Evolutionary conservation across 108 stramenopile species (phyloP).

Genomic region (Nannochloropsis oceanica): DNA sequence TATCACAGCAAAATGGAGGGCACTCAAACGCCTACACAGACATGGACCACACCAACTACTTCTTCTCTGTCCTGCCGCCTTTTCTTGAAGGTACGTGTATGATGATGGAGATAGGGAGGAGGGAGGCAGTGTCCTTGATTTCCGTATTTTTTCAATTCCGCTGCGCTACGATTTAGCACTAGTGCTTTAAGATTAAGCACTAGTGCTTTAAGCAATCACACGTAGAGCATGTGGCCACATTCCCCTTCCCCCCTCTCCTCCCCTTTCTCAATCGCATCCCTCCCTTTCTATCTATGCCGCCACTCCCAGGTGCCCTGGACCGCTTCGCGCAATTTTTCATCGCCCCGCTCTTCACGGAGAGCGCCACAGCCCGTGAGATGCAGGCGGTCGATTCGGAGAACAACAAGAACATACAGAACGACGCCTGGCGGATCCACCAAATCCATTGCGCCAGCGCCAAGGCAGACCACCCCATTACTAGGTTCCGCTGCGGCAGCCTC

Average conservation of each 20-base stretch:
- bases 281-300: background rate
- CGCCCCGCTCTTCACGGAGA: conserved; percentile 60
- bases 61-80: conserved; percentile 73
- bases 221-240: no score
- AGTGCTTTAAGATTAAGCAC: no score
- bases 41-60: conserved; percentile 68
- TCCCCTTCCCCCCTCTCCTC: background rate
- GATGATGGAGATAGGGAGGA: no score
- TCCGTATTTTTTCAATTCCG: no score
- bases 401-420: conserved; percentile 70
- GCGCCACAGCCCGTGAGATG: conserved; percentile 70
- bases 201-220: no score
- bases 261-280: background rate
- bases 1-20: conserved; percentile 52
- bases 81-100: conserved; percentile 4
- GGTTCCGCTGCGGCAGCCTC: conserved; percentile 87
- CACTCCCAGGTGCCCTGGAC: conserved; percentile 57
- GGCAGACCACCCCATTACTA: conserved; percentile 49
- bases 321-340: conserved; percentile 84
- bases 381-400: conserved; percentile 91
- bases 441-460: conserved; percentile 8
- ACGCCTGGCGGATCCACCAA: conserved; percentile 61
- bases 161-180: no score
- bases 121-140: no score
- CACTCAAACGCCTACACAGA: conserved; percentile 89